phyloP scores from a whole-genome alignment of 495 filamentous ascomycete species.

The Podospora pseudocomata region DNA sequence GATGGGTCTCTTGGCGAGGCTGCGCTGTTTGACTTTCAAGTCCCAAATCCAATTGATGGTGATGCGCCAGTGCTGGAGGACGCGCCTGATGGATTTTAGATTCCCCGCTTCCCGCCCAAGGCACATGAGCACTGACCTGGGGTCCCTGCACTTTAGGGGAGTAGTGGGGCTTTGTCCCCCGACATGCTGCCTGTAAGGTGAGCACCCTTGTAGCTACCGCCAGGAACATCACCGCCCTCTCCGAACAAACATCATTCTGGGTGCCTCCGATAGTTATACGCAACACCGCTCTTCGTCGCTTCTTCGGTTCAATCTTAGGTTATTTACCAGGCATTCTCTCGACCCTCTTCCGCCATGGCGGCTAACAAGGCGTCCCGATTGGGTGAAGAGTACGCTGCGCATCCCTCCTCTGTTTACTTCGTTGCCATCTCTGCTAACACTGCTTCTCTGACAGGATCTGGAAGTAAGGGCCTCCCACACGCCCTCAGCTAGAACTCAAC shows the following conservation, averaged over 20 bases:
- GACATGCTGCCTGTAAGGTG: not conserved
- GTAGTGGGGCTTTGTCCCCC: conserved; percentile 1
- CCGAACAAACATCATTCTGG: not conserved
- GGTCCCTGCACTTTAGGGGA: not conserved
- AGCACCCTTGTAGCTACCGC: conserved; percentile 22
- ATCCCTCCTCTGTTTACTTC: conserved; percentile 16
- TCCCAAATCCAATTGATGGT: conserved; percentile 12
- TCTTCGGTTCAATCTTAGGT: not conserved
- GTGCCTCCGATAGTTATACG: not conserved
- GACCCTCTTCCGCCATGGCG: conserved; percentile 53
- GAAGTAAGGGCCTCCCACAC: conserved; percentile 67
- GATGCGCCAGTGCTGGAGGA: conserved; percentile 6
- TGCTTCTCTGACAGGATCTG: conserved; percentile 64
- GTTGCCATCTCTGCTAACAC: conserved; percentile 5
- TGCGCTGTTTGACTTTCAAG: not conserved
- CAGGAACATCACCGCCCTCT: conserved; percentile 8
- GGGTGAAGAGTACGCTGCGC: conserved; percentile 83
- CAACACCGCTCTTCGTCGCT: not conserved
- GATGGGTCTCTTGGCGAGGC: not conserved
- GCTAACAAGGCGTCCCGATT: conserved; percentile 86
- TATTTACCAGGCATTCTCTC: not conserved
- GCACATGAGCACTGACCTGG: not conserved
- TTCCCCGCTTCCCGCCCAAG: conserved; percentile 28
- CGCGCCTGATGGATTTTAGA: conserved; percentile 28
- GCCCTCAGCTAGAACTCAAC: not conserved